Conservation (phyloP, 1,284 basidiomycete genomes). For the Trichosporon inkin region DNA sequence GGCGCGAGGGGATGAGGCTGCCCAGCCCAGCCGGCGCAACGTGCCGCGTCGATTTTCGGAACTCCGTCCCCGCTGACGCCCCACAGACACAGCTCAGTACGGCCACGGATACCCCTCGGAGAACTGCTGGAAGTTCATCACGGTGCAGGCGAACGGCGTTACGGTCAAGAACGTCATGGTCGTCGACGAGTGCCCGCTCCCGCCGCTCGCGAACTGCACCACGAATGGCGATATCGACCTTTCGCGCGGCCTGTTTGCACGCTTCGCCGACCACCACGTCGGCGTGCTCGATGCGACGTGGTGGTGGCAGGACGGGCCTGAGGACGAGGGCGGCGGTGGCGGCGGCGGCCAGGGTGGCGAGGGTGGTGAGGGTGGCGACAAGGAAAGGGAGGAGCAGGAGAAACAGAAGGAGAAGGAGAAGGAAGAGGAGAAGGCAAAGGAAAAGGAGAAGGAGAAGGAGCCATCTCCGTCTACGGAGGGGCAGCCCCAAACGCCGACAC, state of each 20-base stretch:
- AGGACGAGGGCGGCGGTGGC: neutral
- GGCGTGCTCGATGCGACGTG: neutral
- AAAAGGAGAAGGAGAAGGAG: too few species aligned
- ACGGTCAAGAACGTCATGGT: conserved; percentile 6
- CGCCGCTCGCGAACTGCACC: neutral
- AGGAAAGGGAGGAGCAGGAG: too few species aligned
- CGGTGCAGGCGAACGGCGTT: neutral
- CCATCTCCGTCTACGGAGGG: too few species aligned
- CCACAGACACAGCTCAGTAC: neutral
- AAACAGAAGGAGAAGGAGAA: too few species aligned
- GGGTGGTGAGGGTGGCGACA: too few species aligned
- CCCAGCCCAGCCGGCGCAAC: too few species aligned
- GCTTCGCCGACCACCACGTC: neutral
- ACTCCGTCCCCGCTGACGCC: neutral
- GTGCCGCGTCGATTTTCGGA: neutral
- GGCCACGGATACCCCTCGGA: neutral
- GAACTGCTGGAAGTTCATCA: conserved; percentile 7
- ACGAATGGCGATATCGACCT: conserved; percentile 1
- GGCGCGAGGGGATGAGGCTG: too few species aligned
- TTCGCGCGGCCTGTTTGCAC: neutral
- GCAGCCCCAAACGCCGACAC: too few species aligned
- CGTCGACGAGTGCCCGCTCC: conserved; percentile 1
- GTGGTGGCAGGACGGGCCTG: conserved; percentile 1
- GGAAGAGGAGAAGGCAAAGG: too few species aligned
- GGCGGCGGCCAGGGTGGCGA: neutral